Conservation (phyloP, 2,329 filamentous ascomycete genomes). For the Fusarium kyushuense region DNA sequence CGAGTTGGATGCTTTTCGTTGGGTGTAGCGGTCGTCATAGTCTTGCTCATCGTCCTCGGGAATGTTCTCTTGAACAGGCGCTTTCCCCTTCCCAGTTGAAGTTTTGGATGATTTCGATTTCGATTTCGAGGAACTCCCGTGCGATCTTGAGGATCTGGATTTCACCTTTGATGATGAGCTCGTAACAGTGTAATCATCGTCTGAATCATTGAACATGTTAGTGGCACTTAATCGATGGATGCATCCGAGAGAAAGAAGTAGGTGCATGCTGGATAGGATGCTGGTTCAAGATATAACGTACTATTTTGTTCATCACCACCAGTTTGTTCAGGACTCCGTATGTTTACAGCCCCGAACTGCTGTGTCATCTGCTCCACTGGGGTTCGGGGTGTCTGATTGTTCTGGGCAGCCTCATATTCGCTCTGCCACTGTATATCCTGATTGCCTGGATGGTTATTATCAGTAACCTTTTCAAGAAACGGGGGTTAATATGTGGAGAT, state of each 20-base stretch:
- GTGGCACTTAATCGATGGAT: background rate
- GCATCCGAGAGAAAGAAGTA: background rate
- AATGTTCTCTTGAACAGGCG: constrained; percentile 29
- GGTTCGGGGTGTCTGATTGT: constrained; percentile 45
- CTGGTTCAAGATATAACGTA: constrained; percentile 27
- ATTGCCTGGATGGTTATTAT: constrained; percentile 39
- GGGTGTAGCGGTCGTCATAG: background rate
- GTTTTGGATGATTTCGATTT: constrained; percentile 40
- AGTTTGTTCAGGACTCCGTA: constrained; percentile 38
- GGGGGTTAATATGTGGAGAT: background rate
- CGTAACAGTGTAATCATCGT: constrained; percentile 38
- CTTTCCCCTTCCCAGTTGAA: constrained; percentile 42
- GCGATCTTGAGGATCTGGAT: constrained; percentile 26
- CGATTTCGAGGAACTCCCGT: constrained; percentile 35
- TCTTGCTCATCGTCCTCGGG: constrained; percentile 33
- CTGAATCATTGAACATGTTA: constrained; percentile 27
- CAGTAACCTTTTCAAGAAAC: constrained; percentile 1
- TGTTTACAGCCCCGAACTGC: constrained; percentile 31
- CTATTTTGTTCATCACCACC: constrained; percentile 36
- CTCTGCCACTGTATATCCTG: constrained; percentile 46
- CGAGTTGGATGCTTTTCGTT: background rate
- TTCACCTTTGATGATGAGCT: constrained; percentile 31
- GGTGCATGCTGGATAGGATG: background rate
- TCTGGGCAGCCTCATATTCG: constrained; percentile 21
- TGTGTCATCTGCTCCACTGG: constrained; percentile 43